Evolutionary conservation across 305 asterid species (phyloP).

Genomic region (Euphrasia arctica): DNA sequence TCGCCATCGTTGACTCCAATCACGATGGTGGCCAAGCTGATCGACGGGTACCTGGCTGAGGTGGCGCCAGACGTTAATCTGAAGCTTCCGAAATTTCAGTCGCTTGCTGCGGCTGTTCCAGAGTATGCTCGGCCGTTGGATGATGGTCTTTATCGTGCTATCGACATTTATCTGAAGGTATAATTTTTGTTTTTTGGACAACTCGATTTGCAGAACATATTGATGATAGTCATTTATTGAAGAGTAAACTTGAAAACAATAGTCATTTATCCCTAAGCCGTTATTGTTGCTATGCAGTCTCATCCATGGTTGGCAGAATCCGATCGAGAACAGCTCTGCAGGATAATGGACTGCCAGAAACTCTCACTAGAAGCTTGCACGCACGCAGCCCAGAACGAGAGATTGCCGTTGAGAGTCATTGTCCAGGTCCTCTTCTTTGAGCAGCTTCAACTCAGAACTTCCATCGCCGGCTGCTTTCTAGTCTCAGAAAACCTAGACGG

Average conservation of each 20-base stretch:
- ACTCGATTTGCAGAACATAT: neutral
- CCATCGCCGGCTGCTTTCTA: no score
- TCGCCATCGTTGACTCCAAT: slow-evolving; percentile 88
- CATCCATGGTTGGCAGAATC: slow-evolving; percentile 95
- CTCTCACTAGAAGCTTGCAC: slow-evolving; percentile 98
- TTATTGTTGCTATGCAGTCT: slow-evolving; percentile 48
- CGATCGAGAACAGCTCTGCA: slow-evolving; percentile 87
- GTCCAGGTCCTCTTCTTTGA: slow-evolving; percentile 93
- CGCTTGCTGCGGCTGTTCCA: slow-evolving; percentile 88
- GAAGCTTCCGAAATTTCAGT: slow-evolving; percentile 85
- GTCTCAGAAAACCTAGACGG: no score
- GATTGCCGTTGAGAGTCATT: slow-evolving; percentile 78
- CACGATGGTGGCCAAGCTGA: slow-evolving; percentile 88
- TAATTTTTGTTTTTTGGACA: neutral
- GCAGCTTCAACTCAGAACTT: no score
- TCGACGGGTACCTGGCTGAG: slow-evolving; percentile 95
- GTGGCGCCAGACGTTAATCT: slow-evolving; percentile 93
- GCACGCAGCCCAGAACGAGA: slow-evolving; percentile 96
- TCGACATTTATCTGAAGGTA: slow-evolving; percentile 94
- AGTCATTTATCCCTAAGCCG: neutral
- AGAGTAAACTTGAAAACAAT: neutral
- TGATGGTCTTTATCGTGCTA: slow-evolving; percentile 96
- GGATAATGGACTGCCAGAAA: slow-evolving; percentile 98
- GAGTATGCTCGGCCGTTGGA: slow-evolving; percentile 96
- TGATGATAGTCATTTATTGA: neutral